Base-by-base conservation (phyloP, 2,329 filamentous ascomycete species). In the Podosphaera leucotricha region DNA sequence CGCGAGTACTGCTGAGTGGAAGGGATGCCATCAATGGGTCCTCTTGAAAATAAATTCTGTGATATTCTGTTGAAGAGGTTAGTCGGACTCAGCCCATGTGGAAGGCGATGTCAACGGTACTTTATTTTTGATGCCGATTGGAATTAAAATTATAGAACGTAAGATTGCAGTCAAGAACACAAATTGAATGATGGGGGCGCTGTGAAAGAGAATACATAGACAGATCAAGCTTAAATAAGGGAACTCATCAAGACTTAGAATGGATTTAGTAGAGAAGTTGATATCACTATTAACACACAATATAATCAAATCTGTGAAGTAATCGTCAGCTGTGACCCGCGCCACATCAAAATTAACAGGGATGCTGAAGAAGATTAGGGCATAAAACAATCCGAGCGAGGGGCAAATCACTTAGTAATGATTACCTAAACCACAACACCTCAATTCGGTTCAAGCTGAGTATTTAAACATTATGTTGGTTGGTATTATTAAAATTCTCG, bases 11-110 rank as follows among this genome's bases (percentile, higher is more conserved):
- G 40, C 45, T 47, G 39, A 52, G 46, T 16, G 51, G 51, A 40
- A 48, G 46, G 16, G 49, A 50, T 44, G 50, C 51, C 52, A 53
- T 53, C 40, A 48, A 48, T 40, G 44, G 41, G 26, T 44, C 20
- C 44, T 47, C 41, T 49, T 47, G n/a, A 26, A 26, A 22, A 46
- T 45, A 36, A 38, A 43, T 44, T 43, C 44, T 46, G 39, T 43
- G 45, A 48, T 45, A 44, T 44, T 18, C n/a, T 41, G 24, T 8
- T 36, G 44, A 22, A 35, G 15, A 35, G 13, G 16, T 28, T 30
- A 30, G 26, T 42, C 28, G 40, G 26, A 16, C 28, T 42, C 11
- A 33, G 21, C n/a, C 40, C 40, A 26, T 26, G 11, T 11, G 28
- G 24, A 19, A 18, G 40, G 8, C 15, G 40, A 24, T n/a, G 26